Base-by-base conservation (phyloP, 306 rosid species). In the Trifolium subterraneum region DNA sequence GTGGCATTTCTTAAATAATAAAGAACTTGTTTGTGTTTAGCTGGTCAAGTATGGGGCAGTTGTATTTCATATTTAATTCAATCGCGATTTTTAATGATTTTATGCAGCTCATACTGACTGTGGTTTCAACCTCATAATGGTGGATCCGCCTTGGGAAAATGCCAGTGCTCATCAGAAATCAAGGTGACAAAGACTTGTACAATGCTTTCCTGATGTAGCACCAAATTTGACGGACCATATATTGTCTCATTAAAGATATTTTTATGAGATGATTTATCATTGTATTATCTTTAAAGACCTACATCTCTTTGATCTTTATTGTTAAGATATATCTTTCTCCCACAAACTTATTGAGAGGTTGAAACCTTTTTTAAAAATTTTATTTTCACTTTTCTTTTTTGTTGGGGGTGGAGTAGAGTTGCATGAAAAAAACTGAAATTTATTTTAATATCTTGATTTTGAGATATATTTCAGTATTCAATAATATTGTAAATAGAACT, bases 111-210 rank as follows among this genome's bases (percentile, higher is more conserved):
- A 84, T 39, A 27, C 86, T 71, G 83, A 83, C 78, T 80, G 76
- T 74, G 97, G 97, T 75, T 93, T 87, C 85, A 89, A 85, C 82
- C 88, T 91, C 68, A 91, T 91, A 64, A 82, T 91, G 73, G 74
- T 93, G 29, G 97, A 93, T 81, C 98, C 98, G 6, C 98, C 98
- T 22, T 91, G 97, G 98, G 98, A 93, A 84, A 93, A 91, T 87
- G 97, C 91, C 64, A 93, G 98, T 79, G 98, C 94, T 47, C 82
- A 31, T 64, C 97, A 91, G 82, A 93, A 93, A 83, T 85, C 67
- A 41, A 91, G 89, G 98, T 88, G 72, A 76, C 22, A 35, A 19
- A 52, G 63, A 10, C 15, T 39, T 42, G 36, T 39, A 68, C 38
- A 19, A 42, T 68, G 33, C 13, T 55, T 63, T 61, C 23, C 22